Evolutionary conservation across 2,329 filamentous ascomycete genomes (phyloP), one percentile per base, ranked within the genome.

Genomic region (Chrysoporthe cubensis): DNA sequence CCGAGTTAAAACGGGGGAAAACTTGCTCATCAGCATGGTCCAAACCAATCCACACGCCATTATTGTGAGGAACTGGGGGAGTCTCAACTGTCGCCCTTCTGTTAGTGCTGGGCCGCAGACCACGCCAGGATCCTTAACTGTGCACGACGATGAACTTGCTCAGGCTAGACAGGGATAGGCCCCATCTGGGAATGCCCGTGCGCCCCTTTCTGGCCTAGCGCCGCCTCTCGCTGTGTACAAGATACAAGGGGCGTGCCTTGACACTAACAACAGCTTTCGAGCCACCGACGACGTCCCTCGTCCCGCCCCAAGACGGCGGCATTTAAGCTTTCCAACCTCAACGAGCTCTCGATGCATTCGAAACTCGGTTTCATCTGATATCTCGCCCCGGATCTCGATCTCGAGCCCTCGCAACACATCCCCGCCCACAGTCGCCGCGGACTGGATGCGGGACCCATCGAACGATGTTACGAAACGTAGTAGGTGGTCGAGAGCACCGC

Each of bases 81-180:
- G 40, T 58, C 50, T 58, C 60, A 9, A 50, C 60, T 18, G n/a
- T 62, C 52, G 34, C n/a, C 3, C 3, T 52, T 52, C 40, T 58
- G 62, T 62, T 68, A 65, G 62, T 57, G 50, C 18, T 16, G 11
- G 8, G 2, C 48, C 37, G 9, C 9, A 40, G 14, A 40, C 13
- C 11, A 13, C 37, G 13, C 61, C 61, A 1, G 8, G 7, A 1
- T 40, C 13, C 18, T 21, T 57, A 57, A 57, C 62, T 11, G 13
- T 3, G 18, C 5, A 21, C 26, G 32, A 3, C 32, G 16, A 43
- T 61, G 32, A 69, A 69, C 67, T 69, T 69, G 67, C 67, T 69
- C 67, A 69, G 42, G 65, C 67, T 69, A 69, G 60, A 48, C 61
- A 62, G 48, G 67, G 65, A 44, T 62, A 21, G 8, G 40, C 37